Evolutionary conservation across 306 rosid species (phyloP), one percentile per base, ranked within the genome.

Genomic region (Cicer arietinum): DNA sequence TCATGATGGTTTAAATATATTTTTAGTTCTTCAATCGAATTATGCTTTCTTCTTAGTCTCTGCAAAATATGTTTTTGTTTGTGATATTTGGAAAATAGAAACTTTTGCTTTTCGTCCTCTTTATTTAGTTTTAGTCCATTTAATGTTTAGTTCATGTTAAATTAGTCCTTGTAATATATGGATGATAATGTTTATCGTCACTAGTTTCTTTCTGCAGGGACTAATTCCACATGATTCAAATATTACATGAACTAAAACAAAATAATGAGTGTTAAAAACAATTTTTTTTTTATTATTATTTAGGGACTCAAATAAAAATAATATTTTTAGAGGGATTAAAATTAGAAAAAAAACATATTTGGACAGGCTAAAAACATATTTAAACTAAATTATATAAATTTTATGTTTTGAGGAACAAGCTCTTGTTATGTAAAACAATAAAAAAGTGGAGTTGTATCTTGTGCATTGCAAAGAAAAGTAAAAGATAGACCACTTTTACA

Each of bases 351-450:
- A 53, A 53, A 8, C 11, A 53, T 17, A 53, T 53, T 17, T 7
- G 35, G 16, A 14, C 0, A 6, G 30, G 35, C 4, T 9, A 53
- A 53, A 53, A 54, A 8, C 60, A 18, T 54, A 18, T 54, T 8
- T 18, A 54, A 2, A 54, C 13, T 2, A 80, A 71, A n/a, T 25
- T 18, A 40, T 44, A 45, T 50, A 42, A 80, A 12, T 39, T 84
- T 72, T 44, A 81, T 61, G 56, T 67, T 44, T 46, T 59, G 69
- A 44, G 82, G 60, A 30, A 37, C 39, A 64, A 14, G 51, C 65
- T 72, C 43, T 80, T 57, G 72, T 67, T 35, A 74, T 73, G 68
- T 74, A 74, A 54, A 84, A 67, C 78, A 69, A 43, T 73, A 73
- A 20, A 30, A 78, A 74, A 76, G 70, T 41, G 67, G 52, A 10